phyloP scores from a whole-genome alignment of 257 asterid genomes.

The Nicotiana sylvestris region DNA sequence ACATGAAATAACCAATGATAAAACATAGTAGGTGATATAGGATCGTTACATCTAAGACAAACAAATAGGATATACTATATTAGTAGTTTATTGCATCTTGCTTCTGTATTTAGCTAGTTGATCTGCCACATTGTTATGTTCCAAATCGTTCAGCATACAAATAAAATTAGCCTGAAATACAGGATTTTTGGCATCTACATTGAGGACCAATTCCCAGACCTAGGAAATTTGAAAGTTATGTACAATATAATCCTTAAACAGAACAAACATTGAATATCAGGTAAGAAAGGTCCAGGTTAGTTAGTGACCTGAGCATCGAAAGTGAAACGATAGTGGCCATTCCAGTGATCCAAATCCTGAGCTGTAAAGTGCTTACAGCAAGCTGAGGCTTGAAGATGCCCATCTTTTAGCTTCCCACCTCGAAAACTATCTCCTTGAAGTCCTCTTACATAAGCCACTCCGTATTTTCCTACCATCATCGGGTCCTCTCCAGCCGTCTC shows the following conservation, averaged over 20 bases:
- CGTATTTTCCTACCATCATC: conserved; percentile 23
- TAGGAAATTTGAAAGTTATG: not conserved
- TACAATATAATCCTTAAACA: not conserved
- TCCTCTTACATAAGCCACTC: conserved; percentile 63
- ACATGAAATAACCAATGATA: no score
- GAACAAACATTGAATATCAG: not conserved
- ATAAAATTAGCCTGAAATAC: no score
- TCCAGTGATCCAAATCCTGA: conserved; percentile 75
- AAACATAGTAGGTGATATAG: no score
- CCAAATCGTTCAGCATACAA: no score
- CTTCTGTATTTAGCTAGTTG: no score
- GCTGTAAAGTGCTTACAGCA: conserved; percentile 79
- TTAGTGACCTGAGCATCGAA: conserved; percentile 55
- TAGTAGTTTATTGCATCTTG: no score
- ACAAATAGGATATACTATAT: no score
- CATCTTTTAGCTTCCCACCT: conserved; percentile 45
- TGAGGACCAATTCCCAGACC: not conserved
- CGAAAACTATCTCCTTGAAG: conserved; percentile 66
- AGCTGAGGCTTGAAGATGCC: conserved; percentile 63
- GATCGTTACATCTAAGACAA: no score
- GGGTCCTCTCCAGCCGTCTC: conserved; percentile 49
- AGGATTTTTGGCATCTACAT: not conserved
- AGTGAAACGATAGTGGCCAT: conserved; percentile 41
- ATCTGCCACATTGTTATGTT: no score
- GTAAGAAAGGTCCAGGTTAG: not conserved